Evolutionary conservation across 2,329 filamentous ascomycete genomes (phyloP).

Genomic region (Fusarium xylarioides): DNA sequence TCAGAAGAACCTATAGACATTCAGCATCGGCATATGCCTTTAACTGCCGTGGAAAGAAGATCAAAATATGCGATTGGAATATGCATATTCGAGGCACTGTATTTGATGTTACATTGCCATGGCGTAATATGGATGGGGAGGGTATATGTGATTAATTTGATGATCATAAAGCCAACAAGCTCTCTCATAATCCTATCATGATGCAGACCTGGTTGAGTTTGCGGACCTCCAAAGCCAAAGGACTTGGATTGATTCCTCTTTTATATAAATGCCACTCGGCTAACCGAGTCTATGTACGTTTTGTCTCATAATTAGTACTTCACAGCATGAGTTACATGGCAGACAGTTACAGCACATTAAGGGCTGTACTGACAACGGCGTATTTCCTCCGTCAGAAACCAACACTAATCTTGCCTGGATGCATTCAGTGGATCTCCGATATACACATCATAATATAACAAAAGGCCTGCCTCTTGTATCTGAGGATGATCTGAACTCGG

Average conservation of each 20-base stretch:
- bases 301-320: not conserved
- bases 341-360: not conserved
- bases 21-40: not conserved
- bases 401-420: not conserved
- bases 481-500: conserved; percentile 8
- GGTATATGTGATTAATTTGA: not conserved
- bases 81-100: not conserved
- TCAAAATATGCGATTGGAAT: not conserved
- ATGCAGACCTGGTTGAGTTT: not conserved
- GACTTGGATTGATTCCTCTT: not conserved
- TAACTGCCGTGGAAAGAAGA: too few relatives aligned
- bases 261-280: not conserved
- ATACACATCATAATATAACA: not conserved
- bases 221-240: not conserved
- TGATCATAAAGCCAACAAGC: not conserved
- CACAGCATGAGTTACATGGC: too few relatives aligned
- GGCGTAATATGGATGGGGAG: not conserved
- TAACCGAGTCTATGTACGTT: not conserved
- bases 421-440: not conserved
- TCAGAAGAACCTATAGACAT: not conserved
- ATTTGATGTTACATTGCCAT: not conserved
- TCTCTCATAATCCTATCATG: not conserved
- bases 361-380: not conserved
- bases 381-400: not conserved
- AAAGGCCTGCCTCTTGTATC: not conserved